Evolutionary conservation across 2,329 filamentous ascomycete species (phyloP), one percentile per base, ranked within the genome.

Genomic region (Lithohypha guttulata): DNA sequence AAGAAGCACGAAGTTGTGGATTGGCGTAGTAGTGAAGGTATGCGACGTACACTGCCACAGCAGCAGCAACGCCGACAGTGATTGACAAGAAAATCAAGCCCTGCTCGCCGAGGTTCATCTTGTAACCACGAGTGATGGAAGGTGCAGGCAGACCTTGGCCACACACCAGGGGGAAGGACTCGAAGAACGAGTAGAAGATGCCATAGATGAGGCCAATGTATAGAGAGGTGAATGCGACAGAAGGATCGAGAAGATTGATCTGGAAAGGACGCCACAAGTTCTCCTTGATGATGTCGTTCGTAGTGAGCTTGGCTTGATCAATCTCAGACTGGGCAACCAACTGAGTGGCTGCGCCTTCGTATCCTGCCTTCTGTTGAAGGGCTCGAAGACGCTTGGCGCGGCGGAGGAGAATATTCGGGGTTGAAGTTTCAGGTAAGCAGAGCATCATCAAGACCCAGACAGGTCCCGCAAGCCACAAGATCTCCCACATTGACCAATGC

Each of bases 111-210:
- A 70, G 55, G 41, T 64, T 69, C 68, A 81, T 77, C 52, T 61
- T 57, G 56, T 81, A 81, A 51, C 69, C 61, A 27, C 65, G 64
- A 2, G 67, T 67, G 21, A 42, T 26, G 18, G 38, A 43, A 5
- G 48, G 45, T 15, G 22, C 23, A 7, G 41, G 41, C 9, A 47
- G 46, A 27, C 48, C 48, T 19, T 64, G 64, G 2, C 66, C 66
- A 54, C 77, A 81, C 37, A 81, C 74, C 11, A 78, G 60, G 3
- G 76, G 75, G 56, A 81, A 80, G n/a, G 71, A 71, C 50, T 80
- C 76, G 52, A 81, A 81, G 59, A 70, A 80, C 6, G 61, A 61
- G 48, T 70, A 71, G 42, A 59, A 60, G 11, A 61, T 59, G 9
- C 47, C 55, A 44, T 61, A 81, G 50, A 73, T 69, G 49, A 80